Evolutionary conservation across 1,284 basidiomycete genomes (phyloP).

Genomic region (Marasmius sp.): DNA sequence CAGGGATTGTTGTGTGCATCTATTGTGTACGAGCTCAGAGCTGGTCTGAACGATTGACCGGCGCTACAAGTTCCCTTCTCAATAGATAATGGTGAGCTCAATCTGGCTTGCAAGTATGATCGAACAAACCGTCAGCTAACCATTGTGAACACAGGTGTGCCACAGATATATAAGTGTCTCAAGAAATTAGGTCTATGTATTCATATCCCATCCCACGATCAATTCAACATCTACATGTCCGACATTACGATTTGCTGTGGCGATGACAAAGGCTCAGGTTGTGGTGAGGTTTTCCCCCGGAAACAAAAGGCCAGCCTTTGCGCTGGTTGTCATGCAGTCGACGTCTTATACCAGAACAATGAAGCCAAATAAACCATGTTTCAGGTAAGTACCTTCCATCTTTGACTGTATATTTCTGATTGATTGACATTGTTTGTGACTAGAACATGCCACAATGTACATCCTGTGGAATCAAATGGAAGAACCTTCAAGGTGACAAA

Average conservation of each 20-base stretch:
- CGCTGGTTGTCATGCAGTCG: background rate
- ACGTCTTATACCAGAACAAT: background rate
- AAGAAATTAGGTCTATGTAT: background rate
- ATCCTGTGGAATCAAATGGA: background rate
- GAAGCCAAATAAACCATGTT: background rate
- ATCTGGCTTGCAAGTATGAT: too few relatives aligned
- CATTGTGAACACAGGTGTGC: too few relatives aligned
- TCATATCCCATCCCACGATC: background rate
- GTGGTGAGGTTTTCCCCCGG: background rate
- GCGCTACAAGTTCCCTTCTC: too few relatives aligned
- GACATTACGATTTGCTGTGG: background rate
- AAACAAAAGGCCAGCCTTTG: background rate
- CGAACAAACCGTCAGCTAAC: too few relatives aligned
- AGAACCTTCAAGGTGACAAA: background rate
- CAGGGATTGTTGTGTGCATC: too few relatives aligned
- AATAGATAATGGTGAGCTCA: too few relatives aligned
- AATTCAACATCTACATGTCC: too few relatives aligned
- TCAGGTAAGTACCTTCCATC: background rate
- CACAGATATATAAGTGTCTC: background rate
- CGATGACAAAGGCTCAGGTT: background rate
- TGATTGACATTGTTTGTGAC: background rate
- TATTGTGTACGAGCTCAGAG: too few relatives aligned
- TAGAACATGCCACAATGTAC: background rate
- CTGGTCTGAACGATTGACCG: too few relatives aligned
- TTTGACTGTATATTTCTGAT: background rate